Percentiles rank a stretch among this genome's conserved stretches.
Conservation (phyloP, 257 asterid genomes). For the Galeopsis tetrahit region DNA sequence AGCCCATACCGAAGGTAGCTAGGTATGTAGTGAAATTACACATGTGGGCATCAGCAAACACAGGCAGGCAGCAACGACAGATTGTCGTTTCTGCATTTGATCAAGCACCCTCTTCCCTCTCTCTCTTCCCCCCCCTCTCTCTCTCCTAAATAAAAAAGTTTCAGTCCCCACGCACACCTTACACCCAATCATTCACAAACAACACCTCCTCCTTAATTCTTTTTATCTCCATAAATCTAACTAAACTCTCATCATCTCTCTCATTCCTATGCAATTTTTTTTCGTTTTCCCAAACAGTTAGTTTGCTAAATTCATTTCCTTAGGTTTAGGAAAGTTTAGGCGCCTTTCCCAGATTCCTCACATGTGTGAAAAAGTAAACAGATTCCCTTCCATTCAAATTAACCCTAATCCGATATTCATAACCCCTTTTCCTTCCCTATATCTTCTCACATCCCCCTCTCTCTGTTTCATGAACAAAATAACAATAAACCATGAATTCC, state of each 20-base stretch:
- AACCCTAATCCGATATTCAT: slow-evolving; percentile 37
- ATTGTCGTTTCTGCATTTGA: slow-evolving; percentile 55
- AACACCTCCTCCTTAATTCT: slow-evolving; percentile 34
- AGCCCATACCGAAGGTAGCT: neutral
- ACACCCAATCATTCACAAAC: slow-evolving; percentile 60
- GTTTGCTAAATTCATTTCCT: slow-evolving; percentile 41
- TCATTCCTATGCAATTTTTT: slow-evolving; percentile 28
- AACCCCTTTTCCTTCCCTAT: slow-evolving; percentile 26
- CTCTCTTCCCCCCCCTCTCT: slow-evolving; percentile 10
- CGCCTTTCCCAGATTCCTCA: slow-evolving; percentile 71
- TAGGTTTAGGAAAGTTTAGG: slow-evolving; percentile 58
- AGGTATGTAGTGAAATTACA: slow-evolving; percentile 18
- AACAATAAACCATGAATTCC: slow-evolving; percentile 40
- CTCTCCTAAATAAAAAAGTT: slow-evolving; percentile 28
- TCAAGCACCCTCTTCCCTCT: slow-evolving; percentile 37
- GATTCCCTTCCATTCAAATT: slow-evolving; percentile 54
- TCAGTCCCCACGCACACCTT: slow-evolving; percentile 56
- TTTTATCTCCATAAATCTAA: neutral
- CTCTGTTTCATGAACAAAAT: slow-evolving; percentile 21
- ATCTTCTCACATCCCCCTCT: neutral
- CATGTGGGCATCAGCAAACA: slow-evolving; percentile 33
- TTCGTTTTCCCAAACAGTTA: slow-evolving; percentile 14
- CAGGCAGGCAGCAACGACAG: slow-evolving; percentile 45
- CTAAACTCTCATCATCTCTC: too few relatives aligned
- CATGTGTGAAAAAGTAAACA: slow-evolving; percentile 50